Base-by-base conservation (phyloP, 768 basidiomycete species). In the Pisolithus tinctorius region DNA sequence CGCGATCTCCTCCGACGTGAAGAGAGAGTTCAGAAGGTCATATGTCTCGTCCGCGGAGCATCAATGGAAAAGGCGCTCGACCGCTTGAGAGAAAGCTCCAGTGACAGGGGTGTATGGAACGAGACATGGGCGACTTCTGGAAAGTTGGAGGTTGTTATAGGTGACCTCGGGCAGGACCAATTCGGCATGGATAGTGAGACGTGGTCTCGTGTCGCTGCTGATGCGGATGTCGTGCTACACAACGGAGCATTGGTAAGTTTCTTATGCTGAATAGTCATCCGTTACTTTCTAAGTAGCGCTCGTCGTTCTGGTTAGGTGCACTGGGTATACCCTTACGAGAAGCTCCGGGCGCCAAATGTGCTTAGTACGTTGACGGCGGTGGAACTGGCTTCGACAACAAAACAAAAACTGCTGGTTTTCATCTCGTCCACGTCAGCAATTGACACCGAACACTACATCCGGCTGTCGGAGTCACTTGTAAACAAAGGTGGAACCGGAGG, bases 241-340 rank as follows among this genome's bases (percentile, higher is more conserved):
- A 99, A 99, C 57, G 96, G 96, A 34, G 96, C 96, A n/a, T 69
- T 97, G 67, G 95, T 94, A 58, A 53, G 86, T 75, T n/a, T 5
- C 26, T 52, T n/a, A 27, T 37, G 34, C 2, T 29, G 47, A 16
- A 30, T 25, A 27, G 16, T 17, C 34, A 34, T 5, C 11, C 44
- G 13, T n/a, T 5, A 6, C 4, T 6, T 16, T 23, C 41, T 14
- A 4, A 34, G 13, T 14, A 31, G 30, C 34, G 52, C 38, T 59
- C n/a, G 49, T 41, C 3, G 20, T 31, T 31, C 16, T 6, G 9
- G 17, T 31, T 29, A 93, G 91, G 92, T 98, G 13, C 96, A 99
- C 63, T 99, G 96, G 96, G 91, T 99, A 3, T 99, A 96, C 67
- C 93, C 93, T 0, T 99, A 99, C 69, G 86, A 94, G 64, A 92